Evolutionary conservation across 164 flowering plant species (phyloP).

Genomic region (Vitis rotundifolia): DNA sequence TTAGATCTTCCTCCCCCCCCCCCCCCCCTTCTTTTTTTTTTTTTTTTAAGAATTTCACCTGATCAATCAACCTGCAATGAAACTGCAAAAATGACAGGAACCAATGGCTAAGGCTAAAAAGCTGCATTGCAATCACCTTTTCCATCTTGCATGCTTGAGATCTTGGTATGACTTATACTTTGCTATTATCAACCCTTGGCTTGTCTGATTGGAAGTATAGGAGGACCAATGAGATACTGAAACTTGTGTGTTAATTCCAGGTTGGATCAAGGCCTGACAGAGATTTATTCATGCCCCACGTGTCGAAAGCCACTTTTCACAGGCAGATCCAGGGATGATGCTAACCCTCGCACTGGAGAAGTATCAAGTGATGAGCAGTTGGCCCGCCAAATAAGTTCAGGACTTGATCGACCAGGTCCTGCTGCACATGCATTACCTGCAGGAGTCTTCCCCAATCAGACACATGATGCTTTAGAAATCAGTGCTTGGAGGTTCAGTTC

Average conservation of each 20-base stretch:
- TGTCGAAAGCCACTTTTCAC: constrained; percentile 93
- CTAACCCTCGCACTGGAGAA: constrained; percentile 36
- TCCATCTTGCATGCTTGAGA: constrained; percentile 94
- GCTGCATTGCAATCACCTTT: constrained; percentile 90
- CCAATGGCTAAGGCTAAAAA: constrained; percentile 98
- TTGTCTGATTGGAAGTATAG: not conserved
- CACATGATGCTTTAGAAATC: constrained; percentile 51
- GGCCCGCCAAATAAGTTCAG: constrained; percentile 65
- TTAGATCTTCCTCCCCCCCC: not conserved
- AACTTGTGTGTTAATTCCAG: constrained; percentile 34
- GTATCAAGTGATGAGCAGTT: constrained; percentile 71
- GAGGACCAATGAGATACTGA: constrained; percentile 14
- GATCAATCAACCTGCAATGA: constrained; percentile 4
- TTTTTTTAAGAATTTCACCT: not conserved
- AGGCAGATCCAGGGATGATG: constrained; percentile 43
- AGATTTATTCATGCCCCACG: constrained; percentile 87
- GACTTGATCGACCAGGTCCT: constrained; percentile 50
- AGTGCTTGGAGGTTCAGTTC: constrained; percentile 69
- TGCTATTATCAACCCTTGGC: not conserved
- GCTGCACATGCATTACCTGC: constrained; percentile 42
- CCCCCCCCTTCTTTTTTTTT: not conserved
- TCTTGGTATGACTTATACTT: constrained; percentile 70
- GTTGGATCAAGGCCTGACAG: constrained; percentile 92
- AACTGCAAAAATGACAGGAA: constrained; percentile 54
- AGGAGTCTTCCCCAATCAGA: constrained; percentile 58